Evolutionary conservation across 768 basidiomycete species (phyloP), one percentile per base, ranked within the genome.

Genomic region (Xanthoconium stramineum): DNA sequence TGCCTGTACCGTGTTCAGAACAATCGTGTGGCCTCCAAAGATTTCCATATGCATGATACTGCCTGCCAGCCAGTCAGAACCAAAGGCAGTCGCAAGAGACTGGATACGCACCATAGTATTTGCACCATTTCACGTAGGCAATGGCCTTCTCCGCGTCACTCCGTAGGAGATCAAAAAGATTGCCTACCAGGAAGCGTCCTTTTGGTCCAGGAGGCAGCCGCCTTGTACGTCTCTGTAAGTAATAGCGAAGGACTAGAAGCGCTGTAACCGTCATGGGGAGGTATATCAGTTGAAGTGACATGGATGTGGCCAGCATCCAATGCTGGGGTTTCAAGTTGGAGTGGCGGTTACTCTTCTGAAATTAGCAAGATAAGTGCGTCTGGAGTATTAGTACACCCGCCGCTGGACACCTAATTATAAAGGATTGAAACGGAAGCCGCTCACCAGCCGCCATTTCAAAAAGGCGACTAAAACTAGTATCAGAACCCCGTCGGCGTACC

Each of bases 131-230:
- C 19, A 53, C 10, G n/a, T 19, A 47, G 10, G 53, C 19, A 3
- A 13, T 15, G 2, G 17, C 17, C 10, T 47, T 47, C 20, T 53
- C 53, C 5, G 46, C 38, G 4, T 46, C 8, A 12, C 37, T 35
- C 20, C 8, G 30, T 20, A 30, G 38, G 24, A 39, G 38, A 12
- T 40, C 30, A 7, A n/a, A 11, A n/a, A 53, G 45, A 11, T 53
- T 53, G 19, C 46, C 30, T 11, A 47, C 5, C 29, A 53, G 40
- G 14, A 47, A 40, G 7, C 19, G 45, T 12, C 53, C 53, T 35
- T 53, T 53, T 32, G 53, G 53, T 2, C 53, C 53, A 14, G 46
- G 53, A 17, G 53, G 53, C 20, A 47, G 38, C 17, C 19, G 30
- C 20, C 33, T 53, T 5, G 46, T 7, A 7, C 20, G 30, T 40